Evolutionary conservation across 169 alveolate species (phyloP), one percentile per base, ranked within the genome.

Genomic region (Perkinsus chesapeaki): DNA sequence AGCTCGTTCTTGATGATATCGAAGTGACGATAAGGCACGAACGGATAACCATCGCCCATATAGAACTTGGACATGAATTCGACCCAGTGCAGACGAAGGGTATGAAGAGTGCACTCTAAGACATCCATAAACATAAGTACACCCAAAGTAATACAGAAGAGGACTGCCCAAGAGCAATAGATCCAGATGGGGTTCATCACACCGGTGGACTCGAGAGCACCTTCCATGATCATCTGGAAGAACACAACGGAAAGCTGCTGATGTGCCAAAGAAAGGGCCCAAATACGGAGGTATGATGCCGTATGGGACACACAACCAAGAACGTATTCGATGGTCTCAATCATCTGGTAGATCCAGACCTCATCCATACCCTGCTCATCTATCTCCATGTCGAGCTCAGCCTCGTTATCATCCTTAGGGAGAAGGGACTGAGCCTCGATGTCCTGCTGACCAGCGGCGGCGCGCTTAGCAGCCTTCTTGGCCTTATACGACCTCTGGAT

Each of bases 21-120:
- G 31, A 60, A 60, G 96, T 95, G 95, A 43, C 91, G 92, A 43
- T 97, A 96, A 34, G 99, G 99, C 48, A 94, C 96, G 94, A 99
- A 99, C 39, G 95, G 95, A 95, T 97, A 96, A 5, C 99, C 99
- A 95, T 98, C 99, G 16, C 99, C 99, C 95, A 98, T 98, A 97
- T 97, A 99, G 96, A 99, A 99, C 96, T 99, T 99, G 97, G 98
- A 98, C 96, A 99, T 99, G 97, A 99, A 99, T 95, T 99, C 99
- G 73, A 99, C 99, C 99, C 99, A 99, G 95, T 99, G 99, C 95
- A 99, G 98, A 94, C 99, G 98, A 92, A 99, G 97, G 7, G 99
- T 99, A 97, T 99, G 99, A 92, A 99, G 97, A 96, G 98, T 99
- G 94, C 99, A 99, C 96, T 99, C 99, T 95, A 99, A 96, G 5